Base-by-base conservation (phyloP, 768 basidiomycete species). In the Tylopilus sp. region DNA sequence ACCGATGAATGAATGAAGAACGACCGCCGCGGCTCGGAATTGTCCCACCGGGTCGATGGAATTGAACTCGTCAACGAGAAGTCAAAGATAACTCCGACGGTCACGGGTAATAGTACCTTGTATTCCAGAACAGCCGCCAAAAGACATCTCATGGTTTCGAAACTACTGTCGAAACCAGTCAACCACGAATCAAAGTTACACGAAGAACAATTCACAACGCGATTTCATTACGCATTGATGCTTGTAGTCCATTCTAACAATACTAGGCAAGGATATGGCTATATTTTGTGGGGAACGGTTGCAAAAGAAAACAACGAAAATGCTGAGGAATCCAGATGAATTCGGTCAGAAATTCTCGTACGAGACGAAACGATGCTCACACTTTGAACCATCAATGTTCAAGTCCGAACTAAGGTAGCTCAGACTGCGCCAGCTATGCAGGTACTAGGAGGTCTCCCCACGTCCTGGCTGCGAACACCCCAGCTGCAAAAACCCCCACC, bases 381-480 rank as follows among this genome's bases (percentile, higher is more conserved):
- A 38, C 46, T 14, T n/a, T 6, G 41, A 51, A 21, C 25, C 28
- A 45, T 24, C 5, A 25, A 37, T 29, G 21, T 26, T 22, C 5
- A 6, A 14, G 36, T 34, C 37, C 16, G 4, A 37, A 41, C 14
- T 7, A 36, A 31, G 22, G 36, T 14, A 8, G 21, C 30, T 42
- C 30, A 19, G 22, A 54, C 50, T 30, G 22, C 52, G 37, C 24
- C 34, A 34, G 33, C 45, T 48, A 87, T 25, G 80, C 82, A 40
- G 87, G 87, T 8, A 92, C 79, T 74, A 92, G 79, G 38, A 87
- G 66, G 37, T 86, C 87, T 12, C 91, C 91, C 80, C 87, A 96
- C 37, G 81, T 81, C 67, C 89, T 83, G 16, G 85, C 82, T 14
- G 75, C 82, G 40, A 84, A 68, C 52, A 92, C 83, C 4, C 88